Evolutionary conservation across 805 yeast species (phyloP).

Genomic region (Hemisphaericaspora nanyangensis): DNA sequence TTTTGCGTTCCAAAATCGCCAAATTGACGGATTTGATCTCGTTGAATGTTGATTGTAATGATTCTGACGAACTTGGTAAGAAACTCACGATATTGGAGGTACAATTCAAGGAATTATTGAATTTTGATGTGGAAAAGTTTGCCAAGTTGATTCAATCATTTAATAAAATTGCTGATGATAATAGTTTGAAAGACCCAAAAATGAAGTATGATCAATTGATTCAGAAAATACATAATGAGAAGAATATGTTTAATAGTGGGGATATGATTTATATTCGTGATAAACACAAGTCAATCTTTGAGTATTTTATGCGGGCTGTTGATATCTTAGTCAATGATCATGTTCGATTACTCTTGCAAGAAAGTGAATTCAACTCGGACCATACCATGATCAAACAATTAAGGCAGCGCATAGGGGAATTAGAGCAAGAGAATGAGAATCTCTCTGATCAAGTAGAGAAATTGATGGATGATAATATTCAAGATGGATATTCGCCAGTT

Average conservation of each 20-base stretch:
- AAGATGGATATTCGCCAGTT: slow-evolving; percentile 29
- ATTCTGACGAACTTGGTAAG: slow-evolving; percentile 8
- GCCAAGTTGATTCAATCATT: slow-evolving; percentile 48
- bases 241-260: slow-evolving; percentile 6
- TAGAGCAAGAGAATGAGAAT: slow-evolving; percentile 3
- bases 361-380: slow-evolving; percentile 23
- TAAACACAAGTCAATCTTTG: slow-evolving; percentile 44
- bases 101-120: slow-evolving; percentile 40
- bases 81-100: slow-evolving; percentile 30
- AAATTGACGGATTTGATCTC: slow-evolving; percentile 25
- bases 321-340: slow-evolving; percentile 58
- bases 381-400: slow-evolving; percentile 10
- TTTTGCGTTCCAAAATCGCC: slow-evolving; percentile 32
- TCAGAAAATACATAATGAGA: slow-evolving; percentile 1
- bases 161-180: slow-evolving; percentile 52
- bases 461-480: background rate
- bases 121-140: slow-evolving; percentile 43
- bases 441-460: slow-evolving; percentile 5
- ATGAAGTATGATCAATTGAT: slow-evolving; percentile 29
- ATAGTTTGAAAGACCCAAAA: slow-evolving; percentile 57
- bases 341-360: slow-evolving; percentile 36
- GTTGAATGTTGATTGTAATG: background rate
- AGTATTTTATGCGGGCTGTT: slow-evolving; percentile 58
- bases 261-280: slow-evolving; percentile 24
- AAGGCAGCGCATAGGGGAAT: slow-evolving; percentile 1